Evolutionary conservation across 2,329 filamentous ascomycete species (phyloP), one percentile per base, ranked within the genome.

Genomic region (Monosporascus sp.): DNA sequence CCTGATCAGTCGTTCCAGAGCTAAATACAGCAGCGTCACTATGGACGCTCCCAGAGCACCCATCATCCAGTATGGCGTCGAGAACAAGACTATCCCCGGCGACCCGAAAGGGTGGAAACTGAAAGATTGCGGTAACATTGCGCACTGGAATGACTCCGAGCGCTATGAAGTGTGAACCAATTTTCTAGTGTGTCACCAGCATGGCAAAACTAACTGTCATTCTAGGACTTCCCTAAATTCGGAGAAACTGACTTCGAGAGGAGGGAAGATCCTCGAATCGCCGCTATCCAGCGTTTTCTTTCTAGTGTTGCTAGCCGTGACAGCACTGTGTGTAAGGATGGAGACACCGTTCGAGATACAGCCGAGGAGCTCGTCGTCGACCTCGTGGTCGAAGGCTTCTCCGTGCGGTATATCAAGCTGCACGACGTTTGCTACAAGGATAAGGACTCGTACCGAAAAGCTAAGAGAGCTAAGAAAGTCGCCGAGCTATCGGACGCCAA

Each of bases 91-190:
- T 18, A 52, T 52, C 22, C 53, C 53, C n/a, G 53, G 53, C 5
- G 50, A 55, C 36, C 49, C 46, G 6, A 47, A n/a, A 25, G 50
- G 53, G 14, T 55, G 53, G 53, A 55, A 55, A 24, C 47, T 55
- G 41, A 55, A 55, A 24, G 53, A 55, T 2, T 55, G 53, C 27
- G 53, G 53, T 15, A 55, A 55, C 37, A 47, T 55, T 24, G 49
- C 47, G 11, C 53, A 55, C 37, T 55, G 50, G 53, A 17, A 22
- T 20, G 47, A 47, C 24, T 22, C 37, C 20, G 14, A 44, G n/a
- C 49, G 46, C 44, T 50, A 39, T 20, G 20, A 34, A n/a, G 51
- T 50, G 6, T 18, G 41, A 6, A 17, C 5, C 6, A 24, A 31
- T 3, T 18, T 6, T 7, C 2, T 5, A 15, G 6, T 48, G 27